Base-by-base conservation (phyloP, 164 flowering plant species). In the Stephania yunnanensis region DNA sequence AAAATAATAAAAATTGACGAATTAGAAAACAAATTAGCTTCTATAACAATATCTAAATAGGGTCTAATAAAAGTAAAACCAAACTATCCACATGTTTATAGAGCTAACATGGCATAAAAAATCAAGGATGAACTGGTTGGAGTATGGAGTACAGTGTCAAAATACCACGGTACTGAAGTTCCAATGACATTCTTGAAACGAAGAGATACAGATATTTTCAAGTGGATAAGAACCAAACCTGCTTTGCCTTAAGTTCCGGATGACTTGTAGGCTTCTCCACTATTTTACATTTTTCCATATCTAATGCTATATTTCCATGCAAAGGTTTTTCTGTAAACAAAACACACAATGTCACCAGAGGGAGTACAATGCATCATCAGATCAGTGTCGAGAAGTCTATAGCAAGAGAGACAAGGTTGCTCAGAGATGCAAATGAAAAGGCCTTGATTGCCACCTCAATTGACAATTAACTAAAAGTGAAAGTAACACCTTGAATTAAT, bases 261-360 rank as follows among this genome's bases (percentile, higher is more conserved):
- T 42, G 71, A 71, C 17, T n/a, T 30, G 50, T 53, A 71, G 80
- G 44, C 68, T 74, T 80, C 74, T 72, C 79, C 52, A 10, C 29
- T 73, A 73, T 22, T 29, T 25, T 74, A 20, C 71, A 74, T 29
- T 73, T 80, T 10, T 22, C 77, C 25, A 29, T 77, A 69, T 12
- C 22, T 13, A 46, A 44, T 64, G 73, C 68, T 64, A 78, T 72
- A 78, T 72, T 80, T 29, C 68, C 71, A 70, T 15, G 69, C 44
- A 71, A 76, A n/a, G 81, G 42, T 67, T 71, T 82, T 77, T 75
- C 87, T 85, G 77, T 75, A 83, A 65, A 69, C 0, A 70, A 69
- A 66, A 74, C 17, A 71, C 17, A 7, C 17, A 5, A 68, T 19
- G 42, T 52, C 31, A 72, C 15, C 11, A 42, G 44, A 58, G 50